Evolutionary conservation across 2,329 filamentous ascomycete species (phyloP).

Genomic region (Aaosphaeria arxii): DNA sequence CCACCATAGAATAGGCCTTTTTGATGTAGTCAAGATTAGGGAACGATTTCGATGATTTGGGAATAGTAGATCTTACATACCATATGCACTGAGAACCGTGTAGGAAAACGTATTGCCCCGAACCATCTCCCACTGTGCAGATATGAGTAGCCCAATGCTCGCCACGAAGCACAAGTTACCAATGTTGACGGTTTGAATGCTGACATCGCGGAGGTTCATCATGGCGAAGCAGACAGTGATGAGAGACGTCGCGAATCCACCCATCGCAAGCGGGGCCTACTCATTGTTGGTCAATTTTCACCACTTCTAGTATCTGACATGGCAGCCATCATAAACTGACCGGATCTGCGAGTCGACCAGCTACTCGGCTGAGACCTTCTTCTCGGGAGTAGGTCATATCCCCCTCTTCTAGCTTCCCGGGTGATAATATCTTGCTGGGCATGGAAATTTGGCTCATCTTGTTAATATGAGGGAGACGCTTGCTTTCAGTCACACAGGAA

Average conservation of each 20-base stretch:
- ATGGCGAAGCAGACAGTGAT: slow-evolving; percentile 54
- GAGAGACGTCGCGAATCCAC: slow-evolving; percentile 54
- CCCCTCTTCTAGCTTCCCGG: too few species aligned
- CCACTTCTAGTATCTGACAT: too few species aligned
- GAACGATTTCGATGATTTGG: not conserved
- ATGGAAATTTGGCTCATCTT: too few species aligned
- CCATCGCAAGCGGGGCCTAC: slow-evolving; percentile 42
- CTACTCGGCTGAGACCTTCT: too few species aligned
- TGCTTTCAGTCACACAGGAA: too few species aligned
- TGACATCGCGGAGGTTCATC: slow-evolving; percentile 55
- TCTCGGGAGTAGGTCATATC: too few species aligned
- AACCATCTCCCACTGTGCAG: slow-evolving; percentile 56
- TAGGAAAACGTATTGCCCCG: slow-evolving; percentile 54
- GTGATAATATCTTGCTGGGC: too few species aligned
- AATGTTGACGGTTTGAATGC: slow-evolving; percentile 51
- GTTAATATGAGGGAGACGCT: too few species aligned
- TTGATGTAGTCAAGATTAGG: not conserved
- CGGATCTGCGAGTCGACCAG: too few species aligned
- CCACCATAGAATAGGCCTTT: slow-evolving; percentile 49
- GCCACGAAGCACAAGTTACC: slow-evolving; percentile 55
- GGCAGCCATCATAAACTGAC: too few species aligned
- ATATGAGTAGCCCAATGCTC: slow-evolving; percentile 52
- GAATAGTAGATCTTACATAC: slow-evolving; percentile 21
- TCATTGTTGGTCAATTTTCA: too few species aligned
- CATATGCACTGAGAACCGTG: slow-evolving; percentile 54